These are phyloP conservation scores for Byssochlamys sp. DNA, from an alignment of 2,329 filamentous ascomycete genomes.

Conservation along the genomic window DNA sequence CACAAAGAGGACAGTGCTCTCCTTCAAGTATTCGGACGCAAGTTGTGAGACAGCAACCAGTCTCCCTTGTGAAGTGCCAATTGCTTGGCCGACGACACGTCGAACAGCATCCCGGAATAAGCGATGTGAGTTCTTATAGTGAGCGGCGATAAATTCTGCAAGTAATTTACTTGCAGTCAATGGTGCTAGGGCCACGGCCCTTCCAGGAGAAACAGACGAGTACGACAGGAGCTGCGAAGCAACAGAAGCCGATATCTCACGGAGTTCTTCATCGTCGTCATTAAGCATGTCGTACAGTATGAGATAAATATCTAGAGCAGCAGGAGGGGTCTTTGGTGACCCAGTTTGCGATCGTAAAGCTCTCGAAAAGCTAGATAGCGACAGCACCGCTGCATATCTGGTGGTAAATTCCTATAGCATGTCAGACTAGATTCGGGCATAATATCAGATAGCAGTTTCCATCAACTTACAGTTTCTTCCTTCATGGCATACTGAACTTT, in stretches of 20 bases:
- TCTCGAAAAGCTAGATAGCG: conserved; percentile 23
- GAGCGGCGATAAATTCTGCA: conserved; percentile 23
- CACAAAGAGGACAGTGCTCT: conserved; percentile 56
- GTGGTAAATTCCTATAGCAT: conserved; percentile 29
- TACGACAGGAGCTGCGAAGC: conserved; percentile 29
- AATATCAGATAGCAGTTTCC: not conserved
- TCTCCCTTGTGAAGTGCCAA: conserved; percentile 11
- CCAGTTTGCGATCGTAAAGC: conserved; percentile 32
- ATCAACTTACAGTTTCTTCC: conserved; percentile 33
- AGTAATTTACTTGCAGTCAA: conserved; percentile 39
- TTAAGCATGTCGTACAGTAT: conserved; percentile 67
- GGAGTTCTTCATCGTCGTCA: conserved; percentile 86
- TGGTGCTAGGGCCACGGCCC: conserved; percentile 34
- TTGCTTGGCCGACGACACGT: conserved; percentile 29
- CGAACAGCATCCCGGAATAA: conserved; percentile 29
- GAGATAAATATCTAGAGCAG: conserved; percentile 49
- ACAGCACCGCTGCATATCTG: conserved; percentile 27
- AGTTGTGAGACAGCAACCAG: conserved; percentile 17
- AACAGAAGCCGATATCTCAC: conserved; percentile 49
- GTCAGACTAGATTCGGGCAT: conserved; percentile 2
- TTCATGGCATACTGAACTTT: conserved; percentile 28
- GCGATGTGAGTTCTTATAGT: conserved; percentile 22
- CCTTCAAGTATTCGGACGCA: conserved; percentile 26
- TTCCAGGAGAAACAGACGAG: conserved; percentile 18
- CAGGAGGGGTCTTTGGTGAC: conserved; percentile 14